Percentiles rank a stretch among this genome's conserved stretches.
Conservation (phyloP, 2,329 filamentous ascomycete species). For the Lasiodiplodia sp. region DNA sequence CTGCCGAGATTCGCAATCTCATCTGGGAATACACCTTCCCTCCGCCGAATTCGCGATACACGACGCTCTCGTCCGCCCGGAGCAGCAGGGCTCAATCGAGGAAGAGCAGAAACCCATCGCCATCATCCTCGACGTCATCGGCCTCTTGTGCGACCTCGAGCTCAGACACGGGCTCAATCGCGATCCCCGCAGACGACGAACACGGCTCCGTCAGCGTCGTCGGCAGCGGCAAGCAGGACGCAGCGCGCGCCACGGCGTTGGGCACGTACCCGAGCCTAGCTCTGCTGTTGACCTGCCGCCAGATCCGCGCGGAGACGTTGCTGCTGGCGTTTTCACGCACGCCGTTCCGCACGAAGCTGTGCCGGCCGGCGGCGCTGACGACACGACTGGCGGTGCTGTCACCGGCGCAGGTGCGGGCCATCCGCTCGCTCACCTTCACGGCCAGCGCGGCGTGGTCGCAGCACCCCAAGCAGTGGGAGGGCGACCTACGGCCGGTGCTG, state of each 20-base stretch:
- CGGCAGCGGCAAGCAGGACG: not conserved
- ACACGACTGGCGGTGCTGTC: conserved; percentile 25
- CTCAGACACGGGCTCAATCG: not conserved
- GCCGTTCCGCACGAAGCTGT: conserved; percentile 27
- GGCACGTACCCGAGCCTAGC: conserved; percentile 9
- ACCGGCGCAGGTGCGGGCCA: conserved; percentile 19
- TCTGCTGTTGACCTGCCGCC: conserved; percentile 31
- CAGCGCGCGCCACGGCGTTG: not conserved
- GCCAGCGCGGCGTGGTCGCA: not conserved
- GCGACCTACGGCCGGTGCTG: conserved; percentile 27
- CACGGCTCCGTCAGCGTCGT: conserved; percentile 6
- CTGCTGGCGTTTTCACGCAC: conserved; percentile 30
- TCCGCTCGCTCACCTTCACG: conserved; percentile 25
- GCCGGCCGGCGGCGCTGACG: conserved; percentile 22
- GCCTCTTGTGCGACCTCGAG: not conserved
- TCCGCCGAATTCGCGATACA: conserved; percentile 11
- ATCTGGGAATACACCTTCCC: conserved; percentile 32
- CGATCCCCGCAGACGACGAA: conserved; percentile 13
- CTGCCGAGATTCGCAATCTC: conserved; percentile 30
- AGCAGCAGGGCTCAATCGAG: not conserved
- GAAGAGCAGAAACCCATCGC: conserved; percentile 8
- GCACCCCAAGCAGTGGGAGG: conserved; percentile 23
- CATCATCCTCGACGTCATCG: not conserved
- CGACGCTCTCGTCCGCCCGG: conserved; percentile 6
- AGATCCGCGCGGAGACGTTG: conserved; percentile 28